A percentile compares a stretch with the other conserved stretches of the same genome.
phyloP scores from a whole-genome alignment of 805 yeast species.

The Candida berthetii region DNA sequence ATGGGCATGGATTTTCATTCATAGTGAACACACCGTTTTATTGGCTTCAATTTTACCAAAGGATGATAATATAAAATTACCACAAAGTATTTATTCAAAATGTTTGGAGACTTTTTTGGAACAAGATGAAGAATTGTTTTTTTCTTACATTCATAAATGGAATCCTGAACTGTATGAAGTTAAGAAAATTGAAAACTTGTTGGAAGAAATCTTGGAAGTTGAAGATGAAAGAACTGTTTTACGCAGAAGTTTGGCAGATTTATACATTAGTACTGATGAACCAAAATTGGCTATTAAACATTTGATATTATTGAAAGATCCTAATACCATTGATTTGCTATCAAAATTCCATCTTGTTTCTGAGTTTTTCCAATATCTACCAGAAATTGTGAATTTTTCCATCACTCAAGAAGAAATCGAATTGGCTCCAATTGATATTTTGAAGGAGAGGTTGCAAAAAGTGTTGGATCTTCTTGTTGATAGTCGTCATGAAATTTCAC shows the following conservation, averaged over 20 bases:
- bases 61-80: constrained; percentile 21
- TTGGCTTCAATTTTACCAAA: constrained; percentile 56
- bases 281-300: constrained; percentile 61
- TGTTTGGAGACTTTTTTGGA: constrained; percentile 41
- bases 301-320: constrained; percentile 50
- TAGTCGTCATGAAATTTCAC: constrained; percentile 58
- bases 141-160: constrained; percentile 47
- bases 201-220: constrained; percentile 37
- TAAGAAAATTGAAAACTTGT: constrained; percentile 26
- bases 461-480: constrained; percentile 52
- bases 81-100: constrained; percentile 34
- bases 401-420: constrained; percentile 31
- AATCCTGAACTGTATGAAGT: constrained; percentile 44
- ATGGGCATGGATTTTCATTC: constrained; percentile 50
- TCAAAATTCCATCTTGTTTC: constrained; percentile 57
- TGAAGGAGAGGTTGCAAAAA: constrained; percentile 33
- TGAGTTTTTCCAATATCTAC: constrained; percentile 40
- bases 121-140: constrained; percentile 27
- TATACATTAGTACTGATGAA: constrained; percentile 53
- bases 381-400: constrained; percentile 41
- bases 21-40: constrained; percentile 35
- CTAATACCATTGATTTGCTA: constrained; percentile 49
- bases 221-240: constrained; percentile 23
- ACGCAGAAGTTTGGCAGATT: constrained; percentile 38
- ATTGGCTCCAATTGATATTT: constrained; percentile 31